A percentile compares a stretch with the other conserved stretches of the same genome.
Evolutionary conservation across 192 early-diverging fungal species (phyloP).

Genomic region (Coemansia furcata): DNA sequence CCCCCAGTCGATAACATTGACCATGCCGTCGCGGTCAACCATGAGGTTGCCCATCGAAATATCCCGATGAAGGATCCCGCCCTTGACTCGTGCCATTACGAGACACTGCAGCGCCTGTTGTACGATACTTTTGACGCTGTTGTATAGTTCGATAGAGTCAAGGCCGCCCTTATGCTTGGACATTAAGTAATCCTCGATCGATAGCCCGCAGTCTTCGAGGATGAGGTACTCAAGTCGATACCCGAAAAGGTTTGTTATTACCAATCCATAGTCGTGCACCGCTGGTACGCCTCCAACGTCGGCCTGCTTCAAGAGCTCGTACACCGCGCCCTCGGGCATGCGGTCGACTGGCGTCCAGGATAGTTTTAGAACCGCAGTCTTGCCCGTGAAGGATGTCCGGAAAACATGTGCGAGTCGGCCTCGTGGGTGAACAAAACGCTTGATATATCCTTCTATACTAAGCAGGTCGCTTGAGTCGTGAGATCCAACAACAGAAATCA

Average conservation of each 20-base stretch:
- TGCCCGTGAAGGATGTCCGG: not conserved
- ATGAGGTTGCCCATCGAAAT: slow-evolving; percentile 21
- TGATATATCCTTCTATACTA: not conserved
- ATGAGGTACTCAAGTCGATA: slow-evolving; percentile 8
- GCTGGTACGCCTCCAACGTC: not conserved
- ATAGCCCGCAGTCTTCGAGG: slow-evolving; percentile 8
- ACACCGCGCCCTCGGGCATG: slow-evolving; percentile 11
- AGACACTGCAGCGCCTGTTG: not conserved
- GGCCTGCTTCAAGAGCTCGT: not conserved
- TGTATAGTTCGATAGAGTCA: not conserved
- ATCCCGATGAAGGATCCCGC: slow-evolving; percentile 14
- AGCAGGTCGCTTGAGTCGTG: not conserved
- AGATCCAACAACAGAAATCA: not conserved
- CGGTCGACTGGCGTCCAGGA: not conserved
- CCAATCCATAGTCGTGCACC: not conserved
- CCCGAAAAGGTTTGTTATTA: not conserved
- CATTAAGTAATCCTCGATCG: not conserved
- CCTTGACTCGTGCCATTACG: not conserved
- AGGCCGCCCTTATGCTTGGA: not conserved
- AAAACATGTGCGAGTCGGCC: not conserved
- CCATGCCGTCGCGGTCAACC: not conserved
- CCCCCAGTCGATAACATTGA: slow-evolving; percentile 17
- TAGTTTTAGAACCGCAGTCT: not conserved
- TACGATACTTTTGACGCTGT: not conserved
- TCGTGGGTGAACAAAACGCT: not conserved